Base-by-base conservation (phyloP, 768 basidiomycete species). In the Jaapia argillacea region DNA sequence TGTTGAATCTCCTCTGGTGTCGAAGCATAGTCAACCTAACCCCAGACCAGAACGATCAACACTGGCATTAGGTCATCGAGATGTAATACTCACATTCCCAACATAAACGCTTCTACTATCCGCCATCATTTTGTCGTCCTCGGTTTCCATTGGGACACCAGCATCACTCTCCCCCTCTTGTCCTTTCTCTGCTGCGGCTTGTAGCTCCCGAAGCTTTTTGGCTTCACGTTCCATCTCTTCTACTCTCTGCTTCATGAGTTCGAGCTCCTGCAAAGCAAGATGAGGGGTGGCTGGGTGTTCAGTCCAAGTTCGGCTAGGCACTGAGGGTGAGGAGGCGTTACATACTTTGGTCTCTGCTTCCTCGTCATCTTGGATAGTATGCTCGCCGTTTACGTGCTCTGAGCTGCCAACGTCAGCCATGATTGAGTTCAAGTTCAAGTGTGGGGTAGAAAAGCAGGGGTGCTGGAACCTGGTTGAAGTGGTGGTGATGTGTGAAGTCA, bases 1-100 rank as follows among this genome's bases (percentile, higher is more conserved):
- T 73, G 79, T 67, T 98, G 96, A 40, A 99, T 92, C 60, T 99
- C 96, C 64, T 98, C 96, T 14, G 96, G 96, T 13, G 96, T 96
- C 7, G 94, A 85, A 42, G 81, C 74, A 61, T 98, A 99, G 69
- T 99, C 96, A 45, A 99, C 96, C 96, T 99, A 7, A 39, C 33
- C 26, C n/a, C 12, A 6, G 13, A 38, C 16, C 7, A 38, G 18
- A 2, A 5, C 6, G 16, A 33, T 18, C 10, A 35, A 16, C 46
- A 28, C 27, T 18, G 20, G 42, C 10, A 18, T 13, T 18, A 25
- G 7, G 16, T 38, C 18, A 25, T 25, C n/a, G 13, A 24, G 33
- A 5, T 16, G 3, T 13, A 23, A 40, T n/a, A 68, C 87, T 56
- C 57, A 96, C 96, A 66, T 97, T 99, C 43, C 96, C 96, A 55